A percentile compares a stretch with the other conserved stretches of the same genome.
Evolutionary conservation across 257 asterid genomes (phyloP).

Genomic region (Nicotiana tabacum): DNA sequence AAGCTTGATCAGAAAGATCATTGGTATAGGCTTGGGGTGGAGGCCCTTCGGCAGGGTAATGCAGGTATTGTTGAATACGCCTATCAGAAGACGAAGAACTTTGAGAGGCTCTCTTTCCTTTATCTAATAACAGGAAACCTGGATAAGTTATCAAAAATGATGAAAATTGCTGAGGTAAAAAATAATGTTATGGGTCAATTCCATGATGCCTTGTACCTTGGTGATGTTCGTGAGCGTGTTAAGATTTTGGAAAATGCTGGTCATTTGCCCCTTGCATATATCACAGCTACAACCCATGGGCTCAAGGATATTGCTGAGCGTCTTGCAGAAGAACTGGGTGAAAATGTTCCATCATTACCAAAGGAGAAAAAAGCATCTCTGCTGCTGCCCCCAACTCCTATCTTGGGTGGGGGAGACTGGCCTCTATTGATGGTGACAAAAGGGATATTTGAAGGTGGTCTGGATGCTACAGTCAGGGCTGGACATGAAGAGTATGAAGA

Average conservation of each 20-base stretch:
- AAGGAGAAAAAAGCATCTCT: constrained; percentile 49
- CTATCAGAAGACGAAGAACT: constrained; percentile 84
- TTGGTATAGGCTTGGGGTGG: constrained; percentile 94
- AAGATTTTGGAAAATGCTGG: constrained; percentile 74
- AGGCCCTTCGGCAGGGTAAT: constrained; percentile 98
- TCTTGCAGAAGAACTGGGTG: constrained; percentile 61
- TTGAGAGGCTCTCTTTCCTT: constrained; percentile 84
- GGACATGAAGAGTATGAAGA: constrained; percentile 44
- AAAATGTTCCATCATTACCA: constrained; percentile 57
- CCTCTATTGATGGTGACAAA: constrained; percentile 73
- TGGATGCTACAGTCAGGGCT: constrained; percentile 44
- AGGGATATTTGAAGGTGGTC: constrained; percentile 70
- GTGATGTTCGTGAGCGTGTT: constrained; percentile 78
- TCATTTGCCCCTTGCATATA: constrained; percentile 76
- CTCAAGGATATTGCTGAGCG: constrained; percentile 61
- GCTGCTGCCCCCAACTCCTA: constrained; percentile 74
- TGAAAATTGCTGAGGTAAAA: constrained; percentile 88
- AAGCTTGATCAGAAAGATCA: constrained; percentile 86
- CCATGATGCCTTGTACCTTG: constrained; percentile 85
- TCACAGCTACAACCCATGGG: constrained; percentile 69
- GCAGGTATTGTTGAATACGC: constrained; percentile 96
- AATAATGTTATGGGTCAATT: constrained; percentile 96
- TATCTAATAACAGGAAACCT: constrained; percentile 81
- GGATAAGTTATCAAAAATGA: constrained; percentile 79
- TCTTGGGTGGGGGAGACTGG: constrained; percentile 79